Evolutionary conservation across 2,329 filamentous ascomycete species (phyloP), one percentile per base, ranked within the genome.

Genomic region (Claviceps humidiphila): DNA sequence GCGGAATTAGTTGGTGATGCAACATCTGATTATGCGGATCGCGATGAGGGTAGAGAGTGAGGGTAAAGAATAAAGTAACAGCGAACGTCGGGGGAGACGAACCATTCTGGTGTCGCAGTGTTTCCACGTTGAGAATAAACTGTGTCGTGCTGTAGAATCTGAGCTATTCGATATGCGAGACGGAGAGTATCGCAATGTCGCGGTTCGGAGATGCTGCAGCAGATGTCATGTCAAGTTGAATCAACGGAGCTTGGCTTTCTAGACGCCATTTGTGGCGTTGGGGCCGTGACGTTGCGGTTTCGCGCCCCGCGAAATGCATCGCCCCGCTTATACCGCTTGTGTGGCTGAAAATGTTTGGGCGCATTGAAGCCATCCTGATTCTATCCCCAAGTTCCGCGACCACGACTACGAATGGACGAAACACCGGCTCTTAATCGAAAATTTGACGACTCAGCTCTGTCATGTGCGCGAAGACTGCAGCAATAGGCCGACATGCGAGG

Each of bases 301-400:
- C 40, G 46, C 54, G 54, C 61, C 60, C 59, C 61, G 60, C 60
- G 56, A 63, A 49, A 51, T 61, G 60, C 61, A 63, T 62, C 47
- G 54, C 61, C 60, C 60, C 60, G 61, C 58, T 60, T 37, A 20
- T 30, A 16, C 24, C 16, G 6, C 16, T n/a, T 45, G 11, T 7
- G 8, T 42, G 42, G 42, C 42, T 14, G 8, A 16, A 26, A 26
- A 45, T 13, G 4, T 24, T 44, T 24, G 42, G 5, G 11, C 11
- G 5, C 30, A 8, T 22, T n/a, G 17, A 24, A 34, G 30, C 30
- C 30, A 11, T 30, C 26, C 30, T 30, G 30, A 11, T 34, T 34
- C 9, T 34, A 34, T 34, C 30, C 30, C 9, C 30, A 4, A 34
- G 9, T 11, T 34, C 9, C 30, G 30, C 9, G 30, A 4, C 30